Base-by-base conservation (phyloP, 1,284 basidiomycete genomes). In the Golubevia pallescens region DNA sequence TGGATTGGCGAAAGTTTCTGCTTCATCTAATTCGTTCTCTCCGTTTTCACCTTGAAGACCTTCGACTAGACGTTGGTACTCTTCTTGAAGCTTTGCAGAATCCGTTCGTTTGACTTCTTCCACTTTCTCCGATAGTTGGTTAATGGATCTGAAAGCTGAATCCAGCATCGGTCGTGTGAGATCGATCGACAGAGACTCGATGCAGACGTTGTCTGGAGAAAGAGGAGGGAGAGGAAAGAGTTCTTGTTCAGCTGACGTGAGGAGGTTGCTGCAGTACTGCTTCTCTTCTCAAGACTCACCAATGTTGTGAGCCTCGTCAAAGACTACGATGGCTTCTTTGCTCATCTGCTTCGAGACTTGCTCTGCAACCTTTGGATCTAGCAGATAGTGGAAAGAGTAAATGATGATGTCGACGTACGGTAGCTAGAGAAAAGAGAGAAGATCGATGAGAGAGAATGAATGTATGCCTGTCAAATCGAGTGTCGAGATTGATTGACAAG, bases 251-350 rank as follows among this genome's bases (percentile, higher is more conserved):
- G 19, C 21, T 23, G 34, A 10, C 58, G 20, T 28, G 28, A 28
- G 28, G 28, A 28, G 28, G 28, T 2, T 54, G 53, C 21, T 54
- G 53, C 7, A 54, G 53, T 20, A 20, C 19, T 19, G 21, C 19
- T 19, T 54, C 28, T 28, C 28, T 28, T 28, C 20, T 59, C 23
- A 14, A 14, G 14, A 48, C 64, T 57, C 21, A 62, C 62, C 71
- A 64, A 84, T 84, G 70, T 84, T 84, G 72, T 85, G 83, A 0
- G 83, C 83, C 65, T 85, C 83, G 69, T 85, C 83, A 62, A 85
- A 85, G 1, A 85, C 80, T 21, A 85, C 83, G 57, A 85, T 85
- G 52, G 81, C 77, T 42, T 85, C 83, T 61, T 84, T 84, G 74
- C 78, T 83, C 77, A 85, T 82, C 70, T 84, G 81, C 58, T 80